Evolutionary conservation across 495 filamentous ascomycete genomes (phyloP).

Genomic region (Neohortaea acidophila): DNA sequence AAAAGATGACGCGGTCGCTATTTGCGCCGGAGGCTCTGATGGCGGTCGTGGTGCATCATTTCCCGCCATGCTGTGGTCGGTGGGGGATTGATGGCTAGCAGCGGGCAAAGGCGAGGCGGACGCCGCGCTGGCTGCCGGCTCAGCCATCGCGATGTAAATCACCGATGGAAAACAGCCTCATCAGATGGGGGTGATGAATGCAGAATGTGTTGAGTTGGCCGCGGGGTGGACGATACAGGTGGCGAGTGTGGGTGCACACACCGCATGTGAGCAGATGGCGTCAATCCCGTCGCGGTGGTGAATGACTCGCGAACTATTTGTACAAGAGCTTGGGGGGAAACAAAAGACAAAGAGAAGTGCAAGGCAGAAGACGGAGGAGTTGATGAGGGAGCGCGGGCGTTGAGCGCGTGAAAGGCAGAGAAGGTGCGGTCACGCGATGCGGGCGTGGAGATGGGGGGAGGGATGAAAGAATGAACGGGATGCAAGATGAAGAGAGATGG

Average conservation of each 20-base stretch:
- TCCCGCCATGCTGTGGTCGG: background rate
- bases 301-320: too few species aligned
- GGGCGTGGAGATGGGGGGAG: too few species aligned
- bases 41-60: background rate
- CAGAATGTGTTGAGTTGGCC: background rate
- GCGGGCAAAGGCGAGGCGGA: background rate
- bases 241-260: too few species aligned
- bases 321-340: background rate
- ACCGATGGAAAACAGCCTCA: background rate
- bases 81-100: background rate
- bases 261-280: too few species aligned
- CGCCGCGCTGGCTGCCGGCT: background rate
- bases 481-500: too few species aligned
- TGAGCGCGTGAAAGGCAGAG: too few species aligned
- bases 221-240: background rate
- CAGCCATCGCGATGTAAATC: background rate
- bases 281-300: too few species aligned
- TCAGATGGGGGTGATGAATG: constrained; percentile 3
- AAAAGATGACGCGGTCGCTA: constrained; percentile 3
- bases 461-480: too few species aligned
- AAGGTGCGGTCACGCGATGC: too few species aligned
- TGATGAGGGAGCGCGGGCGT: background rate
- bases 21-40: background rate
- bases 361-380: background rate
- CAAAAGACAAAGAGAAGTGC: constrained; percentile 3